Conservation (phyloP, 352 stramenopile genomes). For the Globisporangium okanoganense region DNA sequence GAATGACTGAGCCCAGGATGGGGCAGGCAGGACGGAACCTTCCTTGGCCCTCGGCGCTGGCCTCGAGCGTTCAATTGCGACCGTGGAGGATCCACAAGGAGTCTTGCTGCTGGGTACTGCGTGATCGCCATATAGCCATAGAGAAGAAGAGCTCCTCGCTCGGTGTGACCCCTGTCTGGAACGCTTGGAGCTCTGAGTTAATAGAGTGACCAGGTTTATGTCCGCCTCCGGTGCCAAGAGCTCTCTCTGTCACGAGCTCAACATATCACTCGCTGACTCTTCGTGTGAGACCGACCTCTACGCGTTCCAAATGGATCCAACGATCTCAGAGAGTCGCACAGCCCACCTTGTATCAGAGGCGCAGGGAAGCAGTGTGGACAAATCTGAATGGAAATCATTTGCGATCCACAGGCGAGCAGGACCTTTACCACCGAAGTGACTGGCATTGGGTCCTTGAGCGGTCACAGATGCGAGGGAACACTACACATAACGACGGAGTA, state of each 20-base stretch:
- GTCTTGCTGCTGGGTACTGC: not conserved
- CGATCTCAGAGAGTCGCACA: not conserved
- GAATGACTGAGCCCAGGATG: not conserved
- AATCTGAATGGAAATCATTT: too few relatives aligned
- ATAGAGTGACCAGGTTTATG: not conserved
- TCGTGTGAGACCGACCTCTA: not conserved
- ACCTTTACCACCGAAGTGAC: too few relatives aligned
- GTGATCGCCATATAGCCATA: not conserved
- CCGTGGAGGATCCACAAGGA: not conserved
- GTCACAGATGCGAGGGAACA: too few relatives aligned
- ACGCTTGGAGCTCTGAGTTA: not conserved
- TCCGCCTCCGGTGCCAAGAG: not conserved
- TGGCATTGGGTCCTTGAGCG: too few relatives aligned
- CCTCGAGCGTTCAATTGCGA: not conserved
- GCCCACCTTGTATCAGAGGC: too few relatives aligned
- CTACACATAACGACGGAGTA: too few relatives aligned
- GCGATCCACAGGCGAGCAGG: too few relatives aligned
- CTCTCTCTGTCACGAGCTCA: constrained; percentile 1
- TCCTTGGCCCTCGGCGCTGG: not conserved
- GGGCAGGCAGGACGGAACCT: not conserved
- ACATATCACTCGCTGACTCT: not conserved
- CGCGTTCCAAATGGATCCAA: not conserved
- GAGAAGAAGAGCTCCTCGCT: not conserved
- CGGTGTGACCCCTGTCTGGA: not conserved
- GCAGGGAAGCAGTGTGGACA: too few relatives aligned